Evolutionary conservation across 768 basidiomycete species (phyloP), one percentile per base, ranked within the genome.

Genomic region (Cubamyces lactineus): DNA sequence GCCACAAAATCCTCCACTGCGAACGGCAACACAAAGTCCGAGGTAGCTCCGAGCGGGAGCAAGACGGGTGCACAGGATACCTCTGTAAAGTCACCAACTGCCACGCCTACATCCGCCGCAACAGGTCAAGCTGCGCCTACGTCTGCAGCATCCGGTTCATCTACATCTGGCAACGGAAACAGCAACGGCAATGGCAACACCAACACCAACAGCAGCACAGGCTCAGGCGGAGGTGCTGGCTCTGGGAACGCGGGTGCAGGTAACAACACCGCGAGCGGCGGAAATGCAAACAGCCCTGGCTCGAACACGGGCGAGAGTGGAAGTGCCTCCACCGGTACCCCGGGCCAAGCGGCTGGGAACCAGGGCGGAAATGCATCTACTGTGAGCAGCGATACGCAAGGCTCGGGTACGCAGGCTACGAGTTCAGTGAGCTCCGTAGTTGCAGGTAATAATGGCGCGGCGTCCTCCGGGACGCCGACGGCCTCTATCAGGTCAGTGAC

Each of bases 401-500:
- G 28, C 11, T 17, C 54, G 30, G 45, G 39, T 47, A 7, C 56
- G n/a, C 45, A 57, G 34, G 1, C 53, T 17, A 49, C 57, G 7
- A 46, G 41, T 49, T 26, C 47, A 26, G 46, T 19, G 15, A 40
- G 30, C 13, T 15, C 38, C 26, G 38, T 41, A 21, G 40, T 41
- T 49, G 23, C 57, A 50, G 57, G 57, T 49, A 41, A 49, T 50
- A 50, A 50, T 39, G 47, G 57, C 24, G 57, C 57, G 47, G 57
- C 57, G 47, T 42, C 57, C 15, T 23, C 48, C 23, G 16, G 38
- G 11, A 23, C 57, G 23, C 16, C 57, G 41, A 30, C 55, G 47
- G 8, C 56, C 17, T 19, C 53, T 5, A 42, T 53, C 30, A 39
- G 23, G 56, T 57, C 11, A 34, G 56, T 48, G 21, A 11, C 8